phyloP scores from a whole-genome alignment of 176 grass and related monocot species.

The Cocos nucifera region DNA sequence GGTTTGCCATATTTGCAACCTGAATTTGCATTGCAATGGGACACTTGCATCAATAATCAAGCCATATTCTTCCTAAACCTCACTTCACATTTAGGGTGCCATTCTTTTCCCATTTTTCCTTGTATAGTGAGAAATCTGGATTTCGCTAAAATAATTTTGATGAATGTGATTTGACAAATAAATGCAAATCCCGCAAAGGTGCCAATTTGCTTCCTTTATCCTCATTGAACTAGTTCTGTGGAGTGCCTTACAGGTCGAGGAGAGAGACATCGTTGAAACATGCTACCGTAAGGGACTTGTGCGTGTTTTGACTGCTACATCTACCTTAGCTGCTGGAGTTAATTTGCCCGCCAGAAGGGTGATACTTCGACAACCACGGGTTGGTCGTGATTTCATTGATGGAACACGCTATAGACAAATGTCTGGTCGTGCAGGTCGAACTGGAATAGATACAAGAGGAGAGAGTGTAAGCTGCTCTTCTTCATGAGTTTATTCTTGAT shows the following conservation, averaged over 20 bases:
- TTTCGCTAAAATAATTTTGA: too few relatives aligned
- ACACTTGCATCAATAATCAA: too few relatives aligned
- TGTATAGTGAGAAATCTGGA: too few relatives aligned
- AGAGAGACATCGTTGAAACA: slow-evolving; percentile 90
- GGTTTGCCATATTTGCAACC: too few relatives aligned
- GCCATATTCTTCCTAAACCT: too few relatives aligned
- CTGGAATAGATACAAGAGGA: slow-evolving; percentile 97
- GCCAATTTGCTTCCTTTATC: too few relatives aligned
- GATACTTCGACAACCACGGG: slow-evolving; percentile 87
- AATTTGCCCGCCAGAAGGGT: slow-evolving; percentile 95
- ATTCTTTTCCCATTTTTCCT: too few relatives aligned
- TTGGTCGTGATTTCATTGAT: slow-evolving; percentile 95
- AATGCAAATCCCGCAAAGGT: too few relatives aligned
- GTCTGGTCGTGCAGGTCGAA: slow-evolving; percentile 93
- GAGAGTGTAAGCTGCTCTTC: slow-evolving; percentile 72
- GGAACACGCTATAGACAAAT: slow-evolving; percentile 95
- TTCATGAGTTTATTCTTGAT: neutral
- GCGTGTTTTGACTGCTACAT: slow-evolving; percentile 90
- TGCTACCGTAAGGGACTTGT: slow-evolving; percentile 92
- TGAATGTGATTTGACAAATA: too few relatives aligned
- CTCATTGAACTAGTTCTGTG: too few relatives aligned
- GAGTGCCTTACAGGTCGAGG: slow-evolving; percentile 60
- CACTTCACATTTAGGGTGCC: too few relatives aligned
- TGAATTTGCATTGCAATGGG: too few relatives aligned
- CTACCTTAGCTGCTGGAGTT: slow-evolving; percentile 93